Evolutionary conservation across 1,139 yeast species (phyloP), one percentile per base, ranked within the genome.

Genomic region (Hyphopichia pseudoburtonii): DNA sequence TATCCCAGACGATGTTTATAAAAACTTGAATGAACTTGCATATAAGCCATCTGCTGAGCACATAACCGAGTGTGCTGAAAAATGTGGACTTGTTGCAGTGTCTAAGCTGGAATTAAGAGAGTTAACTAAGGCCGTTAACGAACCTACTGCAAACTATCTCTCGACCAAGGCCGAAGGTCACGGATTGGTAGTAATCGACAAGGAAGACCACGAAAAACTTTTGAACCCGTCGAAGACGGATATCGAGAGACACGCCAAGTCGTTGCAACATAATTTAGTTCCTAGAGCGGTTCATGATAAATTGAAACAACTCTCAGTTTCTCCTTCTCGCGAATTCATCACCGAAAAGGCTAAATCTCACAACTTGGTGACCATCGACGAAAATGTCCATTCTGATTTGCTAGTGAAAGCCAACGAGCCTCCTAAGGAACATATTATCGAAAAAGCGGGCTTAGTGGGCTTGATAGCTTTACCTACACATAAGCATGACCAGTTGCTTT

Each of bases 281-380:
- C 30, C 37, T 7, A 11, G 10, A 3, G 25, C 14, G n/a, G 22
- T 15, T 8, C 35, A 36, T 15, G 12, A 40, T 11, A 18, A 28
- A 1, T 41, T 54, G 35, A 37, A 41, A 18, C 17, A 22, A 14
- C n/a, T 39, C 8, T 15, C 39, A 17, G 47, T 43, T 4, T 17
- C 39, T 15, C 59, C 58, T 3, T 28, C 48, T 0, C 19, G 52
- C 18, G 63, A 61, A 1, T 52, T 50, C 25, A 28, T 61, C 11
- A 38, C 49, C 1, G 43, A 51, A 7, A 61, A 56, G 34, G 64
- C 67, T 2, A 40, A 39, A 3, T 42, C 45, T 11, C 47, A 46
- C 10, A 70, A 66, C 4, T 43, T 51, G 37, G 56, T 58, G 3
- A 43, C 50, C 0, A 15, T 78, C 14, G 46, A 69, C 5, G 50